phyloP scores from a whole-genome alignment of 768 basidiomycete species.

The Amylocystis lapponica region DNA sequence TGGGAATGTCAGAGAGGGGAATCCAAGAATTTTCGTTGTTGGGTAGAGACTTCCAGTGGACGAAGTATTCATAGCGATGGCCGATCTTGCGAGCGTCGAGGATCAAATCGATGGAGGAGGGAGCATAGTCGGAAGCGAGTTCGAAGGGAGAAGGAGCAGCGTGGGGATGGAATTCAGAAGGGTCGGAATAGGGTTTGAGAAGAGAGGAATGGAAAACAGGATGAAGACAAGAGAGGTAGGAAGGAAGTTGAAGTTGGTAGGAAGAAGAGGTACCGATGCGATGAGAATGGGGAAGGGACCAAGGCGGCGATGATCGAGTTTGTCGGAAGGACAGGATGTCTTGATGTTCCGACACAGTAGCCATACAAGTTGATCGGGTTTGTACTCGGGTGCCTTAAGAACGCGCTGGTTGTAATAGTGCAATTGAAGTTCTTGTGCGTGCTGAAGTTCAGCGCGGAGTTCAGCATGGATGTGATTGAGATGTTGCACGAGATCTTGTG shows the following conservation, averaged over 20 bases:
- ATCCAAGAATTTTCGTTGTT: constrained; percentile 31
- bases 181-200: constrained; percentile 14
- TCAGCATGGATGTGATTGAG: constrained; percentile 30
- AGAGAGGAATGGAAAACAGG: constrained; percentile 36
- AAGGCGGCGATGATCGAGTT: constrained; percentile 21
- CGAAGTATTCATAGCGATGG: constrained; percentile 31
- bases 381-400: constrained; percentile 20
- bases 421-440: constrained; percentile 25
- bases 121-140: not conserved
- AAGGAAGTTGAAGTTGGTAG: constrained; percentile 25
- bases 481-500: constrained; percentile 23
- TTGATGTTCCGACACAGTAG: constrained; percentile 32
- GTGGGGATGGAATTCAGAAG: constrained; percentile 9
- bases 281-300: not conserved
- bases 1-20: constrained; percentile 29
- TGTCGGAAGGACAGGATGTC: constrained; percentile 33
- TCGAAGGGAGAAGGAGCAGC: constrained; percentile 9
- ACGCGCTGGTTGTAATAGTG: constrained; percentile 24
- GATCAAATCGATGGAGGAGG: constrained; percentile 16
- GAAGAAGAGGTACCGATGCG: constrained; percentile 17
- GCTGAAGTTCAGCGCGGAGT: constrained; percentile 25
- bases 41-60: constrained; percentile 21
- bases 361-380: constrained; percentile 32
- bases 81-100: constrained; percentile 31
- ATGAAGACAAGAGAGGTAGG: constrained; percentile 28